Conservation (phyloP, 1,284 basidiomycete genomes). For the Pseudozyma sp. region DNA sequence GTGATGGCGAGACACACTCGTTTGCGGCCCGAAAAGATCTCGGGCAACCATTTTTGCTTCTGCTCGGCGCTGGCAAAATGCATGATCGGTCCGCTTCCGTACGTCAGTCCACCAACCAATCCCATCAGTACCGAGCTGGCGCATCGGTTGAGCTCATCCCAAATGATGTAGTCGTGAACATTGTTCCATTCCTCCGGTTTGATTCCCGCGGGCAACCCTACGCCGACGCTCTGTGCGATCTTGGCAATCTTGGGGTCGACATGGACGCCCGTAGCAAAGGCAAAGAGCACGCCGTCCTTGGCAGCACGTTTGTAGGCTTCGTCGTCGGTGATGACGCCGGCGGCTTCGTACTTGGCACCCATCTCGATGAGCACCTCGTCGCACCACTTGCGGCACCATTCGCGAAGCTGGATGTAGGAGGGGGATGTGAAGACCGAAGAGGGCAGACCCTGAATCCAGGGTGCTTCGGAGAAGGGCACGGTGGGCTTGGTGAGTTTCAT, state of each 20-base stretch:
- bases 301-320: slow-evolving; percentile 51
- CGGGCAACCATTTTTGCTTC: slow-evolving; percentile 53
- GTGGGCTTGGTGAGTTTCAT: slow-evolving; percentile 45
- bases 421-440: slow-evolving; percentile 48
- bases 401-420: slow-evolving; percentile 44
- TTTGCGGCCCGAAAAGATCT: slow-evolving; percentile 54
- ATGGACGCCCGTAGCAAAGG: slow-evolving; percentile 49
- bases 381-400: slow-evolving; percentile 46
- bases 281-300: slow-evolving; percentile 57
- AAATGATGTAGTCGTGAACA: slow-evolving; percentile 61
- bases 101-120: slow-evolving; percentile 39
- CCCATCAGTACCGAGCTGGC: slow-evolving; percentile 49
- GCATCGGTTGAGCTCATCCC: slow-evolving; percentile 56
- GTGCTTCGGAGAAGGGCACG: slow-evolving; percentile 51
- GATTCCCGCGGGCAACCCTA: slow-evolving; percentile 51
- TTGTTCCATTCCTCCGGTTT: slow-evolving; percentile 58
- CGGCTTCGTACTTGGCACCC: slow-evolving; percentile 44
- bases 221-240: slow-evolving; percentile 33
- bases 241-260: slow-evolving; percentile 51
- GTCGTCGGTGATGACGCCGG: slow-evolving; percentile 37
- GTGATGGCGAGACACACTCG: slow-evolving; percentile 63
- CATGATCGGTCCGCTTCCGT: slow-evolving; percentile 50
- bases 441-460: slow-evolving; percentile 56
- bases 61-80: slow-evolving; percentile 57
- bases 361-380: slow-evolving; percentile 48